Percentiles rank a stretch among this genome's conserved stretches.
Conservation (phyloP, 2,329 filamentous ascomycete genomes). For the Ilyonectria mors-panacis region DNA sequence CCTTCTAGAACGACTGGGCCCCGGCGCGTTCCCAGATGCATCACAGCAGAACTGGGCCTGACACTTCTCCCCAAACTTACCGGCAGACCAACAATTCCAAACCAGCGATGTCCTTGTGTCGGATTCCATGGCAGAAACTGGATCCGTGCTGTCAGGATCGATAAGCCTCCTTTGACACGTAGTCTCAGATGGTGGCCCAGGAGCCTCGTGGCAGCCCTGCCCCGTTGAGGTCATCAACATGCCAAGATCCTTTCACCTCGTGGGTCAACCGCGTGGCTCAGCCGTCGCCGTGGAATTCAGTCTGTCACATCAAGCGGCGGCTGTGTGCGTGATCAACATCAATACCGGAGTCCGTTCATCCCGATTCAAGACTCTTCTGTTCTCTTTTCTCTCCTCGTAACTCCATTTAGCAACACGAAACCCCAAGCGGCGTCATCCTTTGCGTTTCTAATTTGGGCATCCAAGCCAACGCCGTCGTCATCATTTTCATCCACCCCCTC, state of each 20-base stretch:
- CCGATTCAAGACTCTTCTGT: background rate
- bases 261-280: background rate
- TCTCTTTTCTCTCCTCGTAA: background rate
- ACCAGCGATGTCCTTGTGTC: background rate
- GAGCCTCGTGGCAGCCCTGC: slow-evolving; percentile 12
- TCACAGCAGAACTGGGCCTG: background rate
- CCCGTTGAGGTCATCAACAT: slow-evolving; percentile 9
- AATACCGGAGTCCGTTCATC: background rate
- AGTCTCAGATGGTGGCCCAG: slow-evolving; percentile 6
- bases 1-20: slow-evolving; percentile 35
- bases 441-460: no score
- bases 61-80: background rate
- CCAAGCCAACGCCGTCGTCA: background rate
- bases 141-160: slow-evolving; percentile 21
- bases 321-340: slow-evolving; percentile 1
- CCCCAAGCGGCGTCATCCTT: background rate
- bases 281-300: background rate
- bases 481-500: background rate
- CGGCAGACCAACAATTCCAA: background rate
- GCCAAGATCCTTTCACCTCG: background rate
- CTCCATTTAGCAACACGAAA: background rate
- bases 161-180: slow-evolving; percentile 12
- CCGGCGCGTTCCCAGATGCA: background rate
- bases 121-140: background rate
- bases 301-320: background rate